A percentile compares a stretch with the other conserved stretches of the same genome.
Conservation (phyloP, 805 yeast genomes). For the Yamadazyma phyllophila region DNA sequence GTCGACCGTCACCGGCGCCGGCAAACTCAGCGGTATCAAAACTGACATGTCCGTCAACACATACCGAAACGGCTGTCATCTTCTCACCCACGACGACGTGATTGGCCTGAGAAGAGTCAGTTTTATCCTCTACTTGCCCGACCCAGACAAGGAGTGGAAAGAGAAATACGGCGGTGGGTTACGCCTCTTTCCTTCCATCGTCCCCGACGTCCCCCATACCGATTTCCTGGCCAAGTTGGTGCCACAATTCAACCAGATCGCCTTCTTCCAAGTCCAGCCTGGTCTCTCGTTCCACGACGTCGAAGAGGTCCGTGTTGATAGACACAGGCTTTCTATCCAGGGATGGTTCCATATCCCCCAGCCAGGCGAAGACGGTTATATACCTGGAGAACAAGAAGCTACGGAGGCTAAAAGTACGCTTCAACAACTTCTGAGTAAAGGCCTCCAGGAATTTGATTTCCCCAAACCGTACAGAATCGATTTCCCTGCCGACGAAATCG, state of each 20-base stretch:
- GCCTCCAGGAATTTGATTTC: conserved; percentile 74
- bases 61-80: conserved; percentile 89
- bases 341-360: conserved; percentile 99
- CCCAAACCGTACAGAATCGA: conserved; percentile 62
- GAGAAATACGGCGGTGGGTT: conserved; percentile 92
- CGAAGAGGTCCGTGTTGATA: conserved; percentile 91
- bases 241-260: conserved; percentile 95
- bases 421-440: conserved; percentile 74
- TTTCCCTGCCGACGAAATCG: conserved; percentile 38
- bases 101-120: conserved; percentile 93
- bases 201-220: conserved; percentile 84
- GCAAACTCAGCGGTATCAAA: conserved; percentile 83
- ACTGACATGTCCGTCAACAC: conserved; percentile 92
- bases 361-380: conserved; percentile 80
- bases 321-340: conserved; percentile 86
- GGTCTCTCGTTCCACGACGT: conserved; percentile 97
- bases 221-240: conserved; percentile 69
- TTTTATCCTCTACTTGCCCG: conserved; percentile 88
- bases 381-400: conserved; percentile 77
- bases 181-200: conserved; percentile 79
- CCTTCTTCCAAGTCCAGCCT: conserved; percentile 94
- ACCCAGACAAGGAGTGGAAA: conserved; percentile 87
- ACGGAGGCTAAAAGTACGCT: conserved; percentile 74
- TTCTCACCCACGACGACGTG: conserved; percentile 95
- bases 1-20: conserved; percentile 77